phyloP scores from a whole-genome alignment of 2,329 filamentous ascomycete genomes.

The Amylocarpus encephaloides region DNA sequence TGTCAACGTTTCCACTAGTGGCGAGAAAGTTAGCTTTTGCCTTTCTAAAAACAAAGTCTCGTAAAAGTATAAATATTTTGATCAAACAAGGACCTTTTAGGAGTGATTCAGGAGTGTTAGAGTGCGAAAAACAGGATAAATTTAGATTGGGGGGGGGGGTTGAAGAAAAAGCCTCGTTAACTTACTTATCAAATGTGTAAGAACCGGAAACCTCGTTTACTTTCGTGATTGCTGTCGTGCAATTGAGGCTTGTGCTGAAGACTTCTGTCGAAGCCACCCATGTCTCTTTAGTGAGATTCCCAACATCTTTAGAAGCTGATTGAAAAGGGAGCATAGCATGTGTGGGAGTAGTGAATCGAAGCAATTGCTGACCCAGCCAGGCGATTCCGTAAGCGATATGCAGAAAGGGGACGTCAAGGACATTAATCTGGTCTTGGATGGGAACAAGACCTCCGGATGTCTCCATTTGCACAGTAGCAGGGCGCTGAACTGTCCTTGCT shows the following conservation, averaged over 20 bases:
- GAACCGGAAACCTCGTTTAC: background rate
- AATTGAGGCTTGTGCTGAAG: conserved; percentile 34
- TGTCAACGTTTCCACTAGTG: background rate
- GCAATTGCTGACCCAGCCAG: conserved; percentile 40
- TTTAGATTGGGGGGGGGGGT: no score
- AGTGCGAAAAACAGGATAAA: background rate
- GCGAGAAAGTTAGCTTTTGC: no score
- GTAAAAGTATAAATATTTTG: no score
- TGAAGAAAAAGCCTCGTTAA: conserved; percentile 11
- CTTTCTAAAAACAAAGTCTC: no score
- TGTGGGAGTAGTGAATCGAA: conserved; percentile 38
- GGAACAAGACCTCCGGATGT: conserved; percentile 27
- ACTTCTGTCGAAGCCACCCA: conserved; percentile 28
- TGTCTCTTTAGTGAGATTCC: conserved; percentile 3
- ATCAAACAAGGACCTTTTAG: no score
- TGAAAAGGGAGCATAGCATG: conserved; percentile 40
- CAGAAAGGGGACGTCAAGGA: conserved; percentile 34
- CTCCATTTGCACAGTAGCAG: conserved; percentile 1
- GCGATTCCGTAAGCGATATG: conserved; percentile 41
- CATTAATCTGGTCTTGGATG: conserved; percentile 25
- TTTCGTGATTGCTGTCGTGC: conserved; percentile 31
- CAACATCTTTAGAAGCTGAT: no score
- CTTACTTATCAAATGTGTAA: conserved; percentile 33
- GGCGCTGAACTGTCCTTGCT: conserved; percentile 28
- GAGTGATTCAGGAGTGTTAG: no score